phyloP scores from a whole-genome alignment of 2,329 filamentous ascomycete genomes.

The Kalmusia sp. region DNA sequence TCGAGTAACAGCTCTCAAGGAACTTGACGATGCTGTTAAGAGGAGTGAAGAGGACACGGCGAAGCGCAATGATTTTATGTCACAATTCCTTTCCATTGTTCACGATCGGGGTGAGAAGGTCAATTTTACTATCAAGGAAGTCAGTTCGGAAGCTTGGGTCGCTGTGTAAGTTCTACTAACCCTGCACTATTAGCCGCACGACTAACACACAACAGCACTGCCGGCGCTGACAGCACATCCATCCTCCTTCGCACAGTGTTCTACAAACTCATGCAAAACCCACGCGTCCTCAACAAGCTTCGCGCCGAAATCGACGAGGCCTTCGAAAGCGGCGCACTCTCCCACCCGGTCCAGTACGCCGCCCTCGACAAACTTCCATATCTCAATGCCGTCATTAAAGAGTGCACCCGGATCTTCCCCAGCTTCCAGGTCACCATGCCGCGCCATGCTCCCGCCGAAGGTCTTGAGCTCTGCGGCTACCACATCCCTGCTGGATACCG shows the following conservation, averaged over 20 bases:
- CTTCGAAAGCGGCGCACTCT: slow-evolving; percentile 11
- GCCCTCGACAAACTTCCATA: slow-evolving; percentile 43
- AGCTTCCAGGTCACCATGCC: slow-evolving; percentile 25
- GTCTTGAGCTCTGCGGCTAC: slow-evolving; percentile 23
- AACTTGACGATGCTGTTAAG: slow-evolving; percentile 12
- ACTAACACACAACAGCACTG: slow-evolving; percentile 23
- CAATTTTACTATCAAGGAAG: slow-evolving; percentile 36
- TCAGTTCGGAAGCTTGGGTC: slow-evolving; percentile 32
- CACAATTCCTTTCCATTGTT: slow-evolving; percentile 38
- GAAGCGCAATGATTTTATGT: slow-evolving; percentile 35
- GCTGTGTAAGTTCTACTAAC: slow-evolving; percentile 31
- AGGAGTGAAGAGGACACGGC: slow-evolving; percentile 8
- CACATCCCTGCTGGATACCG: slow-evolving; percentile 46
- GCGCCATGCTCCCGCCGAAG: slow-evolving; percentile 27
- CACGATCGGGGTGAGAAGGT: slow-evolving; percentile 36
- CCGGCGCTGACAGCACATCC: slow-evolving; percentile 46
- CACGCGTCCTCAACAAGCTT: slow-evolving; percentile 15
- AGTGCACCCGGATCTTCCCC: slow-evolving; percentile 52
- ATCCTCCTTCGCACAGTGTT: slow-evolving; percentile 43
- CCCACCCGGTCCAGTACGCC: slow-evolving; percentile 15
- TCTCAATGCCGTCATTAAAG: slow-evolving; percentile 53
- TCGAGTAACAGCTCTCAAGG: slow-evolving; percentile 13
- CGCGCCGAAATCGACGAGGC: slow-evolving; percentile 25
- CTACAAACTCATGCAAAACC: slow-evolving; percentile 48
- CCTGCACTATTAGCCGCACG: not conserved